Percentiles rank a stretch among this genome's conserved stretches.
phyloP scores from a whole-genome alignment of 225 moss, liverwort and hornwort genomes.

The Lunularia cruciata region DNA sequence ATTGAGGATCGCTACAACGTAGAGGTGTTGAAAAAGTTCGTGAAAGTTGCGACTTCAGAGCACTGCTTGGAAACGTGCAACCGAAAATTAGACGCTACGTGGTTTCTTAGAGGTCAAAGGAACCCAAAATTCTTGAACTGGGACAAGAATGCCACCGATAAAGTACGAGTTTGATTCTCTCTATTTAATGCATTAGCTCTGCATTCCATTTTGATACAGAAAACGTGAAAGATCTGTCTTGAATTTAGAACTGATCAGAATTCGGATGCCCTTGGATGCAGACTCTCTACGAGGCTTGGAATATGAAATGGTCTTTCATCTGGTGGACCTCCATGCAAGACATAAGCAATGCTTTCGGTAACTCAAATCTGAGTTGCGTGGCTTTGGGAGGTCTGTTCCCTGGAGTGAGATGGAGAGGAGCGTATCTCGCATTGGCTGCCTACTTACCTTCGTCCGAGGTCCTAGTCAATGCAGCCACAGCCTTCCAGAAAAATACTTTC shows the following conservation, averaged over 20 bases:
- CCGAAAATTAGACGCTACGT: constrained; percentile 29
- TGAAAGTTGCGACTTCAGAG: constrained; percentile 29
- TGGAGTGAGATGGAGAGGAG: constrained; percentile 40
- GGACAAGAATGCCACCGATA: constrained; percentile 23
- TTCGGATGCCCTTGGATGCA: neutral
- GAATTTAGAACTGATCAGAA: too few species aligned
- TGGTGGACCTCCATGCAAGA: constrained; percentile 35
- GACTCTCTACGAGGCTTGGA: constrained; percentile 19
- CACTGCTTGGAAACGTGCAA: constrained; percentile 38
- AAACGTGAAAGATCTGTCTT: too few species aligned
- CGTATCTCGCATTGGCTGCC: constrained; percentile 38
- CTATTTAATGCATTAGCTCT: too few species aligned
- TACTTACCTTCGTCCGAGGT: constrained; percentile 27
- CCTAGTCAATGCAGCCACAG: constrained; percentile 16
- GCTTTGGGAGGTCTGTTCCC: constrained; percentile 43
- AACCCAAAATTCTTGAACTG: neutral
- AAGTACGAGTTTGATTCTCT: constrained; percentile 15
- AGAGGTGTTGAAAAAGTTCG: constrained; percentile 26
- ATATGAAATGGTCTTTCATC: constrained; percentile 40
- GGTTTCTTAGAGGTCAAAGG: constrained; percentile 26
- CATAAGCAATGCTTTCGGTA: constrained; percentile 28
- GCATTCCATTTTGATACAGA: too few species aligned
- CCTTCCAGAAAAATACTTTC: constrained; percentile 8
- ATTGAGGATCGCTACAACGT: constrained; percentile 32
- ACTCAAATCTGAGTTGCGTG: constrained; percentile 33